These are phyloP conservation scores for Leccinum subrobustum DNA, from an alignment of 1,284 basidiomycete genomes.

Conservation along the genomic window DNA sequence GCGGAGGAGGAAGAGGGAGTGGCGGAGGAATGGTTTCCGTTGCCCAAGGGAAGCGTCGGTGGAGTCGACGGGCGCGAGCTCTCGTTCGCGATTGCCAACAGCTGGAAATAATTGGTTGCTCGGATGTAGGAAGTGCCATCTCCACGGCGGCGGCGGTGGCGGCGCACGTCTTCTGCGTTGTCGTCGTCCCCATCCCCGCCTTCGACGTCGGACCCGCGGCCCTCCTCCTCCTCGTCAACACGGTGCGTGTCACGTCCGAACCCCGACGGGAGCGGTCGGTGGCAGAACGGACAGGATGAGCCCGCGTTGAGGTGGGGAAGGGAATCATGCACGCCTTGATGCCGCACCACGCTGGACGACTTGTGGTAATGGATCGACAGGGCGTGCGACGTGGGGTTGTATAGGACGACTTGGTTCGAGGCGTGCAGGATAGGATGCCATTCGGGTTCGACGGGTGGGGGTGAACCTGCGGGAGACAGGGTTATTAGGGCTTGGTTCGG, in stretches of 20 bases:
- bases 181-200: constrained; percentile 18
- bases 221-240: not conserved
- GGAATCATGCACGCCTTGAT: not conserved
- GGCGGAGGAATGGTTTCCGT: constrained; percentile 26
- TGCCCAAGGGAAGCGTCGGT: constrained; percentile 22
- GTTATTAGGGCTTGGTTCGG: constrained; percentile 33
- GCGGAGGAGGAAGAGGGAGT: not conserved
- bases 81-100: constrained; percentile 69
- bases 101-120: constrained; percentile 72
- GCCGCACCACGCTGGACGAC: constrained; percentile 28
- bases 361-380: constrained; percentile 56
- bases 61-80: constrained; percentile 57
- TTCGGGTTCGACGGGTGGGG: constrained; percentile 21
- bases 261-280: constrained; percentile 48
- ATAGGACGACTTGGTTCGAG: constrained; percentile 85
- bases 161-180: constrained; percentile 24
- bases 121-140: constrained; percentile 42
- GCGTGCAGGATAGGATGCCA: constrained; percentile 77
- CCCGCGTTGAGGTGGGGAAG: constrained; percentile 15
- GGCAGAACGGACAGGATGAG: constrained; percentile 68
- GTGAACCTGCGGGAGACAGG: constrained; percentile 14
- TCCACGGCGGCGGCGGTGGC: constrained; percentile 3
- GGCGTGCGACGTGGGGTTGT: constrained; percentile 84
- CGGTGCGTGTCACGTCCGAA: constrained; percentile 20
- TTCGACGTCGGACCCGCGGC: not conserved